Evolutionary conservation across 768 basidiomycete species (phyloP).

Genomic region (Melanogaster broomeanus): DNA sequence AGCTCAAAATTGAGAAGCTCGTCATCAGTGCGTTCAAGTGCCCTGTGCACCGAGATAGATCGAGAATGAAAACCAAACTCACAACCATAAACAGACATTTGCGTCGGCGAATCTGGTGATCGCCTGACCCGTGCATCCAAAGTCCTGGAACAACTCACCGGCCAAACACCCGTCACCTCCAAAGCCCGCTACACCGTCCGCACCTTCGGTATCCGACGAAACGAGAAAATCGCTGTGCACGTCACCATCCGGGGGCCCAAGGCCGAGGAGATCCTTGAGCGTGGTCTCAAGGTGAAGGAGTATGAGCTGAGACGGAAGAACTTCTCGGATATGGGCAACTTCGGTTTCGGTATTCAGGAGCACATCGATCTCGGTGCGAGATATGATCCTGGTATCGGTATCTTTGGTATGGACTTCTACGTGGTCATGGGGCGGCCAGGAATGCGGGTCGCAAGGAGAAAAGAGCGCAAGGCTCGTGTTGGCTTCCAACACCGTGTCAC

Average conservation of each 20-base stretch:
- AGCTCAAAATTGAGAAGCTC: constrained; percentile 96
- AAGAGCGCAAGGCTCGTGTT: constrained; percentile 82
- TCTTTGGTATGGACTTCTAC: constrained; percentile 99
- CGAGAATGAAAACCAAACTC: not conserved
- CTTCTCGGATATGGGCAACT: constrained; percentile 99
- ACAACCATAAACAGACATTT: constrained; percentile 73
- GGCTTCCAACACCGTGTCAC: constrained; percentile 89
- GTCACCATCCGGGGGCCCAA: constrained; percentile 99
- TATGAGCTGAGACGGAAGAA: constrained; percentile 97
- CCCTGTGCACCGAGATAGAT: constrained; percentile 10
- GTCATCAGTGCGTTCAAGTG: constrained; percentile 86
- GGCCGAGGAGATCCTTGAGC: constrained; percentile 99
- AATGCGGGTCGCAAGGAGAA: constrained; percentile 86
- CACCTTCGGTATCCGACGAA: constrained; percentile 98
- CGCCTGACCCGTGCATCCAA: constrained; percentile 98
- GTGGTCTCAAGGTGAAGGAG: constrained; percentile 99
- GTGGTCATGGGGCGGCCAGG: constrained; percentile 98
- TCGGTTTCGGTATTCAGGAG: constrained; percentile 98
- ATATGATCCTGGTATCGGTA: constrained; percentile 98
- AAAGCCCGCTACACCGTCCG: constrained; percentile 99
- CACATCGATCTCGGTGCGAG: constrained; percentile 99
- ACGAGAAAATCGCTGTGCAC: constrained; percentile 99
- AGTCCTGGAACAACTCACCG: constrained; percentile 98
- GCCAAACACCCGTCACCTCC: constrained; percentile 98
- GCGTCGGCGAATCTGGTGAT: constrained; percentile 99